These are phyloP conservation scores for Phyllosticta capitalensis DNA, from an alignment of 2,329 filamentous ascomycete species.

Conservation along the genomic window DNA sequence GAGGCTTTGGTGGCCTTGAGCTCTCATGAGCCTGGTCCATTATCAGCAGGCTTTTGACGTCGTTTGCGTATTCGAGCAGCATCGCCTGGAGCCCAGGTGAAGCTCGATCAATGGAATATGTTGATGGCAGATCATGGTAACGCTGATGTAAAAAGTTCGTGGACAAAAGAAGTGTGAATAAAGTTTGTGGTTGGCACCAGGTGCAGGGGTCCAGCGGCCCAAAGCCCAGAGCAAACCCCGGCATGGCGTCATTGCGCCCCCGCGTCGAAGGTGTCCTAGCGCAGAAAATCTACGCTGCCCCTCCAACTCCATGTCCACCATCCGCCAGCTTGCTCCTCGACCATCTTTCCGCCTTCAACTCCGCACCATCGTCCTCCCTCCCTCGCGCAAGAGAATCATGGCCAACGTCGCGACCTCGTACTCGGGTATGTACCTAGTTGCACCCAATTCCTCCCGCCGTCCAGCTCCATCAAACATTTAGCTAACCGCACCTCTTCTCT, in stretches of 20 bases:
- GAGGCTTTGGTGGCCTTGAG: no score
- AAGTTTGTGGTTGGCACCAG: neutral
- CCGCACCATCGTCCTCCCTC: conserved; percentile 1
- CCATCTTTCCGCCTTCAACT: neutral
- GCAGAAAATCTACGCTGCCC: conserved; percentile 5
- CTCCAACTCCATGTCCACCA: neutral
- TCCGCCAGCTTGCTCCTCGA: neutral
- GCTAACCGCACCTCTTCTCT: neutral
- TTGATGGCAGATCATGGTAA: neutral
- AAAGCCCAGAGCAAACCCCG: neutral
- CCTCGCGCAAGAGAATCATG: conserved; percentile 11
- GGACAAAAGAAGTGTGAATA: neutral
- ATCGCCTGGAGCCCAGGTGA: no score
- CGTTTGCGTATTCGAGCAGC: no score
- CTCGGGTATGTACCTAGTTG: neutral
- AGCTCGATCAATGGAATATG: no score
- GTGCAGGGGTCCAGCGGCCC: neutral
- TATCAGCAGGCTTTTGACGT: no score
- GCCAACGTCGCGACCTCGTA: conserved; percentile 11
- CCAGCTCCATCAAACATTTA: neutral
- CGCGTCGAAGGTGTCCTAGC: neutral
- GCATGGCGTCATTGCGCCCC: conserved; percentile 7
- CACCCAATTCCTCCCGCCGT: neutral
- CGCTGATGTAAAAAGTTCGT: no score
- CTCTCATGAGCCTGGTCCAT: no score